Evolutionary conservation across 2,329 filamentous ascomycete species (phyloP).

Genomic region (Zasmidium angulare): DNA sequence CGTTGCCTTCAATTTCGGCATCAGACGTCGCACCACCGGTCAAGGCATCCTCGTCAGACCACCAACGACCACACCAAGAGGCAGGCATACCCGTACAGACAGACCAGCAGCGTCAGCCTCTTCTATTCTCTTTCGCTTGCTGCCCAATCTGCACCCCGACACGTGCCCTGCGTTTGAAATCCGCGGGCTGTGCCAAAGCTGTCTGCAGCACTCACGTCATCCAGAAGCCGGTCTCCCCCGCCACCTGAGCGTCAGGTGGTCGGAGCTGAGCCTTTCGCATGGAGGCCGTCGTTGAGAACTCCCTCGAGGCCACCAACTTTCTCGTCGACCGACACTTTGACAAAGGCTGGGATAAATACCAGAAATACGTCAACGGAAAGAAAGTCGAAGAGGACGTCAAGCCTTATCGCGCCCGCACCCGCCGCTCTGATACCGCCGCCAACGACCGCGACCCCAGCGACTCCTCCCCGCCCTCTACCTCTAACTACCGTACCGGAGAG

Average conservation of each 20-base stretch:
- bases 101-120: too few relatives aligned
- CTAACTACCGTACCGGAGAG: constrained; percentile 7
- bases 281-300: constrained; percentile 29
- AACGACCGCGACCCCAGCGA: constrained; percentile 2
- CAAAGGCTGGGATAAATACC: constrained; percentile 24
- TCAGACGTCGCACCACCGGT: neutral
- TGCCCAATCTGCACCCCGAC: neutral
- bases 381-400: constrained; percentile 17
- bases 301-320: constrained; percentile 25
- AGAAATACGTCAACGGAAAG: constrained; percentile 20
- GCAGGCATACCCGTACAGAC: neutral
- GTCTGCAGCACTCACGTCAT: constrained; percentile 2
- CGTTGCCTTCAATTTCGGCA: neutral
- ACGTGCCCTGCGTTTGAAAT: neutral
- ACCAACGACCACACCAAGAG: neutral
- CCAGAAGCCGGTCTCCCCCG: too few relatives aligned
- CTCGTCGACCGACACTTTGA: constrained; percentile 30
- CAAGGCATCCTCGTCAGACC: neutral
- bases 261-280: neutral
- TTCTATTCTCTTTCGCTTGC: too few relatives aligned
- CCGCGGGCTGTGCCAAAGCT: neutral
- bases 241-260: neutral
- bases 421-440: neutral
- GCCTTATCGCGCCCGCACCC: constrained; percentile 7
- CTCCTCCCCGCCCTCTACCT: constrained; percentile 5